These are phyloP conservation scores for Boletus subparvulus DNA, from an alignment of 768 basidiomycete species.

Conservation along the genomic window DNA sequence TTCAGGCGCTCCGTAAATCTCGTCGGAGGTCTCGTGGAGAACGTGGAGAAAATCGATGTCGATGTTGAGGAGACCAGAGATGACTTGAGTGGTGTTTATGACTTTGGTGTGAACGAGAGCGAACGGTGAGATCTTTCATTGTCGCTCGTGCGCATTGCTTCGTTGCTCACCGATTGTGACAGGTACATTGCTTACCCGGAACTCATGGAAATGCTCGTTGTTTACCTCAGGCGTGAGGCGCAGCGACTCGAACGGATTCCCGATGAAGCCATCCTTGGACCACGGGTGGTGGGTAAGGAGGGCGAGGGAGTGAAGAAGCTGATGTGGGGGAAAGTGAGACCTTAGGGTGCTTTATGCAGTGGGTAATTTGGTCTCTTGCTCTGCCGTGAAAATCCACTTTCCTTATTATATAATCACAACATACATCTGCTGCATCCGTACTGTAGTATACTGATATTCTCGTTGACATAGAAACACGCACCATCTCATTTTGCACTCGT, in stretches of 20 bases:
- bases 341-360: slow-evolving; percentile 9
- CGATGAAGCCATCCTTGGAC: slow-evolving; percentile 41
- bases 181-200: slow-evolving; percentile 74
- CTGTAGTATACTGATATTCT: slow-evolving; percentile 1
- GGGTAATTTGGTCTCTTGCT: background rate
- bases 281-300: slow-evolving; percentile 33
- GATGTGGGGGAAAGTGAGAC: slow-evolving; percentile 27
- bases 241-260: slow-evolving; percentile 58
- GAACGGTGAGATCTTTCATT: slow-evolving; percentile 24
- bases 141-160: background rate
- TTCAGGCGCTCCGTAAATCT: slow-evolving; percentile 70
- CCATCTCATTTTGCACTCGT: background rate
- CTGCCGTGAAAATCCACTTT: background rate
- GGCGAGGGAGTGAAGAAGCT: slow-evolving; percentile 32
- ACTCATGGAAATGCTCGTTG: slow-evolving; percentile 67
- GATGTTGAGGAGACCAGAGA: slow-evolving; percentile 60
- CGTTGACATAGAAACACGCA: background rate
- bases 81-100: slow-evolving; percentile 70
- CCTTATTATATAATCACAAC: slow-evolving; percentile 1
- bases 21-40: slow-evolving; percentile 63
- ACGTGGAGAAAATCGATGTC: slow-evolving; percentile 56
- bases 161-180: slow-evolving; percentile 28
- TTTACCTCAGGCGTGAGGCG: slow-evolving; percentile 72
- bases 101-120: slow-evolving; percentile 56
- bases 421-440: background rate